Conservation (phyloP, 2,329 filamentous ascomycete genomes). For the Capronia americana region DNA sequence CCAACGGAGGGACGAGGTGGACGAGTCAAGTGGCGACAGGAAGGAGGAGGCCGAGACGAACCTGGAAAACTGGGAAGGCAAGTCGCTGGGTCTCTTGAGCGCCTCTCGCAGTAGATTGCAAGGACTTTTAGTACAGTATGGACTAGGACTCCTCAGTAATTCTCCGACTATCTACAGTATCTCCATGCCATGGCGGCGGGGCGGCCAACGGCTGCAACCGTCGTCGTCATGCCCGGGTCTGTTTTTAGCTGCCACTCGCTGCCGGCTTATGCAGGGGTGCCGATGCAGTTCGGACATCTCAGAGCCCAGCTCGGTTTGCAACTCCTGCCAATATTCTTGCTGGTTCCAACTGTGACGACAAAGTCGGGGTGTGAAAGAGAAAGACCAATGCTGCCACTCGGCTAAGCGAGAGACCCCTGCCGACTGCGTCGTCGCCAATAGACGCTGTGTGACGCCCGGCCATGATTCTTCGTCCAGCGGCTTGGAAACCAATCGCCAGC, state of each 20-base stretch:
- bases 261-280: background rate
- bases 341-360: background rate
- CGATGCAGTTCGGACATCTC: background rate
- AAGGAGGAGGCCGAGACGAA: conserved; percentile 10
- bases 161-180: background rate
- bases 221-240: background rate
- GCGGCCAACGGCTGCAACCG: conserved; percentile 7
- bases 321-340: background rate
- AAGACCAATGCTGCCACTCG: background rate
- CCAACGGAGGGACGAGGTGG: background rate
- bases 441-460: conserved; percentile 2
- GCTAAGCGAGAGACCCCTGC: conserved; percentile 3
- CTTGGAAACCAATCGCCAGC: conserved; percentile 29
- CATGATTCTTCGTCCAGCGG: conserved; percentile 20
- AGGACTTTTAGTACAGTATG: conserved; percentile 11
- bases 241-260: conserved; percentile 7
- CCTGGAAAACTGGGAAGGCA: conserved; percentile 1
- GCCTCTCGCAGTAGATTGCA: background rate
- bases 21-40: conserved; percentile 4
- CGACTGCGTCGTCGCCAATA: conserved; percentile 15
- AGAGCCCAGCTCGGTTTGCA: background rate
- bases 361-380: background rate
- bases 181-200: background rate
- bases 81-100: background rate
- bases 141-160: background rate